These are phyloP conservation scores for Chimonanthus praecox DNA, from an alignment of 164 flowering plant genomes.

Conservation along the genomic window DNA sequence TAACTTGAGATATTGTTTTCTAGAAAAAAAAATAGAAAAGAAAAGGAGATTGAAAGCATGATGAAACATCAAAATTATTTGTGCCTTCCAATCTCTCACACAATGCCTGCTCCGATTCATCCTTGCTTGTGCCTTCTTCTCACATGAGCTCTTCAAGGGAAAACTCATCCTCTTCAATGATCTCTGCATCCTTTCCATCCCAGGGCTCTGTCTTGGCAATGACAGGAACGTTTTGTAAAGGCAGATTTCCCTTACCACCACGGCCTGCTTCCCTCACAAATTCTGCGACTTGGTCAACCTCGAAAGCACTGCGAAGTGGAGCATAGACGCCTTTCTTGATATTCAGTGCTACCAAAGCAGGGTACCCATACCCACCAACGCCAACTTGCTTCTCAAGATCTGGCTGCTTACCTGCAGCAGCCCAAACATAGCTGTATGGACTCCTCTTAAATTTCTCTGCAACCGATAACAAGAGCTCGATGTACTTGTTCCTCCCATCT, in stretches of 20 bases:
- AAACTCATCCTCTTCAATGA: conserved; percentile 92
- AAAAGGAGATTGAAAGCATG: too few species aligned
- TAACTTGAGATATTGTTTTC: too few species aligned
- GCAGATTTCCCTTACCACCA: conserved; percentile 90
- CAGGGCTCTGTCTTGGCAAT: conserved; percentile 71
- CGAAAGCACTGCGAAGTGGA: conserved; percentile 85
- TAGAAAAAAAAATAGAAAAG: too few species aligned
- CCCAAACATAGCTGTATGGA: conserved; percentile 96
- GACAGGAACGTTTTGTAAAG: conserved; percentile 45
- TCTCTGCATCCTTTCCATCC: conserved; percentile 95
- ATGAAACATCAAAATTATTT: too few species aligned
- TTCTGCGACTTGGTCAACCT: conserved; percentile 68
- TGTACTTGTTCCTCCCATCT: conserved; percentile 89
- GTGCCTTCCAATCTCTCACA: too few species aligned
- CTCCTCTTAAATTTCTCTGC: conserved; percentile 86
- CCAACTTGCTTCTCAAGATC: conserved; percentile 87
- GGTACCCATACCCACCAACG: conserved; percentile 98
- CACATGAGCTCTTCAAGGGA: conserved; percentile 99
- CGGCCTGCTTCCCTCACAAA: conserved; percentile 83
- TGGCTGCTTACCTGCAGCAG: conserved; percentile 89
- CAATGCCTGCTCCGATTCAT: conserved; percentile 24
- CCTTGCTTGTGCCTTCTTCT: conserved; percentile 44
- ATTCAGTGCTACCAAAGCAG: conserved; percentile 88
- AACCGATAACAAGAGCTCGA: conserved; percentile 57
- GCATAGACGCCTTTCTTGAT: conserved; percentile 85